Base-by-base conservation (phyloP, 164 flowering plant species). In the Nymphaea colorata region DNA sequence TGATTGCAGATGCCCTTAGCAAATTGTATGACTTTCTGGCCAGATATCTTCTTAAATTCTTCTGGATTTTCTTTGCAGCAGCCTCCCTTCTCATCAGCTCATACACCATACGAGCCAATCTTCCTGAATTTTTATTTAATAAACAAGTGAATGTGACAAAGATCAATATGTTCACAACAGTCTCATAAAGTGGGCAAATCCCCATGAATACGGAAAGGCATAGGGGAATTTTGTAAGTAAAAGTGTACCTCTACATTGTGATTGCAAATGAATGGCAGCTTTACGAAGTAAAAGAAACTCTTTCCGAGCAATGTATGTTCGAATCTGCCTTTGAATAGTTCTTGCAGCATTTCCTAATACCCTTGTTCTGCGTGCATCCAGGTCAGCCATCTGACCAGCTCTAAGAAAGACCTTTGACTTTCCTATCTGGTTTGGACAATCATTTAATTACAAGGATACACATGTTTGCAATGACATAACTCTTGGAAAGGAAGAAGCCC, bases 351-450 rank as follows among this genome's bases (percentile, higher is more conserved):
- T 81, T 68, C 93, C 91, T 70, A 92, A 88, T 53, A 95, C 97
- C 79, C 85, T 93, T 67, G 94, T 83, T 76, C 99, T 89, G 75
- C 93, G 83, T 65, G 96, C 89, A 83, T 95, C 99, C 76, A 95
- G 76, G 73, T 89, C 98, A 69, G 99, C 99, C 99, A 95, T 95
- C 82, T 95, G 99, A 61, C 99, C 99, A 72, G 97, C 99, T 77
- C 99, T 84, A 41, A 95, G 82, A 77, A 95, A 95, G 65, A 90
- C 90, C 76, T 95, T 92, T 65, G 95, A 82, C 79, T 90, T 95
- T 18, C 99, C 99, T 64, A 95, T 80, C 99, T 95, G 90, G 75
- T 67, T 76, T 70, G 41, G 17, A 60, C 66, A 44, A 53, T 51
- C 36, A 25, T 25, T 25, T 25, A 25, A 25, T 25, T n/a, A 69